Evolutionary conservation across 2,329 filamentous ascomycete genomes (phyloP).

Genomic region (Stachybotrys elegans): DNA sequence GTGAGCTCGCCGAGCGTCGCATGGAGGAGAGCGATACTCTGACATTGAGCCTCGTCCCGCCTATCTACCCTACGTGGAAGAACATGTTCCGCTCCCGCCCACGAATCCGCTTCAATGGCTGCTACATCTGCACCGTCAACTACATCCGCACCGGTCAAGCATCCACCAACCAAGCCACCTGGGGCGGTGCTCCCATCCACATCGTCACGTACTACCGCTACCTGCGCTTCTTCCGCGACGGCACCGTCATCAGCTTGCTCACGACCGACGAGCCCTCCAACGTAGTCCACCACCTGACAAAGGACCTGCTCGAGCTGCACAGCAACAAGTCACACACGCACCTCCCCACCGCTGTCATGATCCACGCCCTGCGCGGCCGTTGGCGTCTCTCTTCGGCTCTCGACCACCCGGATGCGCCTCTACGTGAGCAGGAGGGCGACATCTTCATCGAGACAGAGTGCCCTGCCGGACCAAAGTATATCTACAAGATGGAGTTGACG

Average conservation of each 20-base stretch:
- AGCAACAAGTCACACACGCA: constrained; percentile 23
- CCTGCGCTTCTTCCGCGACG: constrained; percentile 89
- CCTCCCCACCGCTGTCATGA: constrained; percentile 53
- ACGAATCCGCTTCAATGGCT: constrained; percentile 86
- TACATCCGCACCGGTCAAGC: constrained; percentile 81
- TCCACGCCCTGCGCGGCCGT: constrained; percentile 56
- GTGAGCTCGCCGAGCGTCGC: constrained; percentile 29
- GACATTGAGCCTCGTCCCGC: constrained; percentile 37
- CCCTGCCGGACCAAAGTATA: constrained; percentile 73
- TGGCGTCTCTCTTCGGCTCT: constrained; percentile 42
- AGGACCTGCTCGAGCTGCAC: constrained; percentile 56
- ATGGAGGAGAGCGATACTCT: constrained; percentile 26
- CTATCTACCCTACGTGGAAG: constrained; percentile 50
- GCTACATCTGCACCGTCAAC: constrained; percentile 96
- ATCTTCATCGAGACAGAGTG: constrained; percentile 82
- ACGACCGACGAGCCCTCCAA: constrained; percentile 79
- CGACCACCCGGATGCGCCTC: constrained; percentile 25
- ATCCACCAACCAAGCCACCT: constrained; percentile 65
- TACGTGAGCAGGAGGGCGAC: constrained; percentile 51
- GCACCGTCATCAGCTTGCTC: constrained; percentile 73
- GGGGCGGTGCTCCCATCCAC: constrained; percentile 72
- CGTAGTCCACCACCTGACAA: constrained; percentile 78
- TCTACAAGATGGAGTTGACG: constrained; percentile 75
- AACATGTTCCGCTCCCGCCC: constrained; percentile 77
- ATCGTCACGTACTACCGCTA: constrained; percentile 99